Evolutionary conservation across 495 filamentous ascomycete species (phyloP), one percentile per base, ranked within the genome.

Genomic region (Staphylotrichum tortipilum): DNA sequence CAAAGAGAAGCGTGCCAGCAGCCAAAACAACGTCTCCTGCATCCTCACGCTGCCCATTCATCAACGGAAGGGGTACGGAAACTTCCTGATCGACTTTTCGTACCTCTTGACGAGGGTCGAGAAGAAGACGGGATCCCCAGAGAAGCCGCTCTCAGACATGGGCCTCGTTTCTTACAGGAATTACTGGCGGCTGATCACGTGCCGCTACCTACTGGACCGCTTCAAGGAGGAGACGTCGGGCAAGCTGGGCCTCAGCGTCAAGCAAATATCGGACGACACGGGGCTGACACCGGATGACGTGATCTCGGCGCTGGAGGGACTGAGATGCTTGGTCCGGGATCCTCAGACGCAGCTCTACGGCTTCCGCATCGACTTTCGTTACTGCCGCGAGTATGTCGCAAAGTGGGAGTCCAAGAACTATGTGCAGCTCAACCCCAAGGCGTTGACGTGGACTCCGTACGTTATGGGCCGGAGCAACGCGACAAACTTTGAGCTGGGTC

Each of bases 131-230:
- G 92, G 92, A 7, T 96, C 92, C 0, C 92, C 92, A 3, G 92
- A 98, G 63, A 98, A 98, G 65, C 92, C 92, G 0, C 80, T 98
- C 5, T 97, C 92, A 0, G 92, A 98, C 66, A 94, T 98, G 87
- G 92, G 92, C 2, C 69, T 98, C 30, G 89, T 97, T 2, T 95
- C 90, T 2, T 98, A 98, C 60, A 82, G 94, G 15, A 95, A 92
- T 55, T 98, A 98, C 63, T 98, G 92, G 92, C 79, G 91, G 33
- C 71, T 94, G 14, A 73, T 94, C 10, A 71, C 97, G 30, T 95
- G 89, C 59, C 66, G 64, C 9, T 87, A 92, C 52, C 78, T 94
- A 31, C 72, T 94, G 6, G 58, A 66, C 15, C 60, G 66, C 21
- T 61, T 60, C 34, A 55, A 67, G 0, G 60, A 66, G n/a, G 65